Conservation (phyloP, 2,329 filamentous ascomycete species). For the Fulvia fulva region DNA sequence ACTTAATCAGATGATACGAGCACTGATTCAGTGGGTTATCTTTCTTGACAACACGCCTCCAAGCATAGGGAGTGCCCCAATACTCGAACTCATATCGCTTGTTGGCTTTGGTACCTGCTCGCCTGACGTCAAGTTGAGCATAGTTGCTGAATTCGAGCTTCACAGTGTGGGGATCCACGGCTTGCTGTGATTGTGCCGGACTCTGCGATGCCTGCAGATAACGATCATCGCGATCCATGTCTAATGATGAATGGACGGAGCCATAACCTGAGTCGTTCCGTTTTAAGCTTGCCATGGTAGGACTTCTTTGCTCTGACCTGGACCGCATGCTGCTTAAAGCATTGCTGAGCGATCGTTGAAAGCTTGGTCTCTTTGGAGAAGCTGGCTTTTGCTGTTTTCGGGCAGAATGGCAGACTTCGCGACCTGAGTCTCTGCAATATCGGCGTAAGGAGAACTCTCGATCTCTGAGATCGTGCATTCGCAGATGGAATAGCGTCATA, state of each 20-base stretch:
- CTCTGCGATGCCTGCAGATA: conserved; percentile 39
- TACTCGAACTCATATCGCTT: conserved; percentile 90
- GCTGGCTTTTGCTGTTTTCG: conserved; percentile 61
- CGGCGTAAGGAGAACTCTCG: conserved; percentile 86
- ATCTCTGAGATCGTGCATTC: conserved; percentile 85
- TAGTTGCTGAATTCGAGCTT: conserved; percentile 97
- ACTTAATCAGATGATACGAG: conserved; percentile 75
- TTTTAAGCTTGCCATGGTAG: conserved; percentile 43
- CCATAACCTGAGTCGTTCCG: conserved; percentile 59
- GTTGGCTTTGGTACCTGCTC: conserved; percentile 60
- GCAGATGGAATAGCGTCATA: conserved; percentile 83
- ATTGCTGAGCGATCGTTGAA: conserved; percentile 58
- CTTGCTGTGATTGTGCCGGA: conserved; percentile 8
- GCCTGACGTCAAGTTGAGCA: conserved; percentile 78
- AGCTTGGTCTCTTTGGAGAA: conserved; percentile 43
- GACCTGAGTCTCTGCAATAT: conserved; percentile 87
- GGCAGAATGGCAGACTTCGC: conserved; percentile 84
- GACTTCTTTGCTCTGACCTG: conserved; percentile 50
- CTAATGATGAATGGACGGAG: conserved; percentile 29
- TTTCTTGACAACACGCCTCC: conserved; percentile 71
- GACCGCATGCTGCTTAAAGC: conserved; percentile 54
- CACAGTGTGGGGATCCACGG: conserved; percentile 57
- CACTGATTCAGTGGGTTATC: conserved; percentile 61
- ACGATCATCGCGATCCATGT: conserved; percentile 47
- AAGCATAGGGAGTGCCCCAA: conserved; percentile 82